Conservation (phyloP, 768 basidiomycete species). For the Bullera alba region DNA sequence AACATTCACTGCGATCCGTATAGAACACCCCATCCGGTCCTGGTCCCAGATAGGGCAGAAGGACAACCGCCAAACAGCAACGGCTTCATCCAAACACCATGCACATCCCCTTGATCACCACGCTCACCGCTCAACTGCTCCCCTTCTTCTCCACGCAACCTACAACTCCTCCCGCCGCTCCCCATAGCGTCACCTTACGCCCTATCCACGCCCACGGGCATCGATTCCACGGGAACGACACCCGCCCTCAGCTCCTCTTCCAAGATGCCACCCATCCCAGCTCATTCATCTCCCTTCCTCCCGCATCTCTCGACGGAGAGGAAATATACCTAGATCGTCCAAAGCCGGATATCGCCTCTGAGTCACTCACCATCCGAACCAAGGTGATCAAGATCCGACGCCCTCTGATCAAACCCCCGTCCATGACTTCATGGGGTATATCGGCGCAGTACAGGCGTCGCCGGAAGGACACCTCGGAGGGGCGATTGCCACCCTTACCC, state of each 20-base stretch:
- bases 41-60: no score
- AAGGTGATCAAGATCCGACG: slow-evolving; percentile 26
- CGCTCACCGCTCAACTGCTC: slow-evolving; percentile 17
- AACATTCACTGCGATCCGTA: no score
- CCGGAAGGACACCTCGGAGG: slow-evolving; percentile 1
- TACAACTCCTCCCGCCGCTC: slow-evolving; percentile 1
- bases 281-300: neutral
- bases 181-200: slow-evolving; percentile 23
- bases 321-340: slow-evolving; percentile 13
- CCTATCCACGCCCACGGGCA: slow-evolving; percentile 42
- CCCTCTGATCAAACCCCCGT: slow-evolving; percentile 26
- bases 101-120: slow-evolving; percentile 33
- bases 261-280: slow-evolving; percentile 18
- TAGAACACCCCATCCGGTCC: no score
- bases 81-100: slow-evolving; percentile 26
- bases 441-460: slow-evolving; percentile 8
- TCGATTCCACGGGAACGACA: slow-evolving; percentile 5
- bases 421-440: slow-evolving; percentile 31
- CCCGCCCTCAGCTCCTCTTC: slow-evolving; percentile 15
- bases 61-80: no score
- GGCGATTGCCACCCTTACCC: no score
- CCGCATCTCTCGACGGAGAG: slow-evolving; percentile 2
- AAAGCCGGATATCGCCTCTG: neutral
- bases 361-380: slow-evolving; percentile 26
- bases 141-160: slow-evolving; percentile 16